A percentile compares a stretch with the other conserved stretches of the same genome.
These are phyloP conservation scores for Pyrrhoderma lamaoense DNA, from an alignment of 1,284 basidiomycete species.

Conservation along the genomic window DNA sequence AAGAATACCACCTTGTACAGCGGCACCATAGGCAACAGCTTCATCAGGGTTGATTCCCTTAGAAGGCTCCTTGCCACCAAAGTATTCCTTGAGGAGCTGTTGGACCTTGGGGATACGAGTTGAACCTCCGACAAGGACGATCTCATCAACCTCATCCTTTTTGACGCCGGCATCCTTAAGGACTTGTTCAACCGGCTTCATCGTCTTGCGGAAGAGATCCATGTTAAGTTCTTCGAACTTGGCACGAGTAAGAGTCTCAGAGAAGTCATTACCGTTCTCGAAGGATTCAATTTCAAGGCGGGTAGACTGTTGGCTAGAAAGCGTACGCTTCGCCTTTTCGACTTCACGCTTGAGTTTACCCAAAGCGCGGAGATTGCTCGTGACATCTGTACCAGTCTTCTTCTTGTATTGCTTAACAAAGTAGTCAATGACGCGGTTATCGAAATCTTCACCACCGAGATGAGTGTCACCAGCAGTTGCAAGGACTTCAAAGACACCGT, in stretches of 20 bases:
- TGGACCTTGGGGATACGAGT: slow-evolving; percentile 99
- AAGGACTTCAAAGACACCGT: slow-evolving; percentile 96
- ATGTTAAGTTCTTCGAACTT: slow-evolving; percentile 99
- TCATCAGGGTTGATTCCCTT: slow-evolving; percentile 95
- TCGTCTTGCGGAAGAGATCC: slow-evolving; percentile 97
- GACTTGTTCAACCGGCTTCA: slow-evolving; percentile 99
- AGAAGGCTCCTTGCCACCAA: slow-evolving; percentile 83
- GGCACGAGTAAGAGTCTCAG: slow-evolving; percentile 93
- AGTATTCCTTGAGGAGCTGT: slow-evolving; percentile 92
- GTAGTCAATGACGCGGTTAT: slow-evolving; percentile 93
- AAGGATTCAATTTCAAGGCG: slow-evolving; percentile 78
- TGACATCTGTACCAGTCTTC: slow-evolving; percentile 88
- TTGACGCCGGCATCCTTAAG: slow-evolving; percentile 96
- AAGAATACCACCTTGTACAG: slow-evolving; percentile 96
- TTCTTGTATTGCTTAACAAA: slow-evolving; percentile 92
- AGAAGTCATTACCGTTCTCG: slow-evolving; percentile 94
- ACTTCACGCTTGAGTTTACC: slow-evolving; percentile 98
- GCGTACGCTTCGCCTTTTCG: slow-evolving; percentile 98
- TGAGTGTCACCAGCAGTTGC: slow-evolving; percentile 98
- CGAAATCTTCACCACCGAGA: slow-evolving; percentile 98
- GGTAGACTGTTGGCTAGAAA: slow-evolving; percentile 72
- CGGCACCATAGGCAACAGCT: slow-evolving; percentile 94
- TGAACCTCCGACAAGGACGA: slow-evolving; percentile 92
- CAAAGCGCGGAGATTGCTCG: slow-evolving; percentile 82
- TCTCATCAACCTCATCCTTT: slow-evolving; percentile 96